Percentiles rank a stretch among this genome's conserved stretches.
phyloP scores from a whole-genome alignment of 2,329 filamentous ascomycete genomes.

The Mycocentrospora acerina region DNA sequence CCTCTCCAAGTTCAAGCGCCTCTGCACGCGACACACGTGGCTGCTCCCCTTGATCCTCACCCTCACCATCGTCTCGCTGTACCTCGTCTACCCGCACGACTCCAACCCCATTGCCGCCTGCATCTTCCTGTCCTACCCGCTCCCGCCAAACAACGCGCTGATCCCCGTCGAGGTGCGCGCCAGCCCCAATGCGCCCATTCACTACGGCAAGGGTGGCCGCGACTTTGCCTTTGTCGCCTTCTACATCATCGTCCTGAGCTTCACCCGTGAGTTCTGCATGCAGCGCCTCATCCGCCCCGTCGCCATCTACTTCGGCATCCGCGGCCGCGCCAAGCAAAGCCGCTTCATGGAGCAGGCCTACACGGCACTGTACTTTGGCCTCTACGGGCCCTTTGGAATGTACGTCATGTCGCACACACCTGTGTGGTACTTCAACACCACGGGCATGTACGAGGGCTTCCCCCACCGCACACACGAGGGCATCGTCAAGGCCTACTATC shows the following conservation, averaged over 20 bases:
- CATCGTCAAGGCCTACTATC: constrained; percentile 91
- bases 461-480: constrained; percentile 80
- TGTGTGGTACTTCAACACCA: constrained; percentile 94
- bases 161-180: constrained; percentile 35
- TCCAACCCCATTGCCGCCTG: constrained; percentile 79
- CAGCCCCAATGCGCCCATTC: constrained; percentile 46
- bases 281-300: constrained; percentile 80
- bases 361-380: constrained; percentile 83
- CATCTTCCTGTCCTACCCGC: constrained; percentile 86
- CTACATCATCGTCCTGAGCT: constrained; percentile 86
- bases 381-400: constrained; percentile 80
- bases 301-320: constrained; percentile 69
- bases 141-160: constrained; percentile 53
- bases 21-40: constrained; percentile 60
- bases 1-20: constrained; percentile 48
- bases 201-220: constrained; percentile 87
- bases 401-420: constrained; percentile 91
- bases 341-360: constrained; percentile 97
- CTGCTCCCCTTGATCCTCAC: constrained; percentile 69
- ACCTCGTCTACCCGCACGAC: constrained; percentile 72
- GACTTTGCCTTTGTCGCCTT: constrained; percentile 87
- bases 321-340: constrained; percentile 73
- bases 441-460: constrained; percentile 85
- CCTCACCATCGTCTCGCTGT: constrained; percentile 63
- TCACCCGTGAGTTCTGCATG: constrained; percentile 96